A percentile compares a stretch with the other conserved stretches of the same genome.
Evolutionary conservation across 106 monocot species (phyloP).

Genomic region (Dendrobium officinale): DNA sequence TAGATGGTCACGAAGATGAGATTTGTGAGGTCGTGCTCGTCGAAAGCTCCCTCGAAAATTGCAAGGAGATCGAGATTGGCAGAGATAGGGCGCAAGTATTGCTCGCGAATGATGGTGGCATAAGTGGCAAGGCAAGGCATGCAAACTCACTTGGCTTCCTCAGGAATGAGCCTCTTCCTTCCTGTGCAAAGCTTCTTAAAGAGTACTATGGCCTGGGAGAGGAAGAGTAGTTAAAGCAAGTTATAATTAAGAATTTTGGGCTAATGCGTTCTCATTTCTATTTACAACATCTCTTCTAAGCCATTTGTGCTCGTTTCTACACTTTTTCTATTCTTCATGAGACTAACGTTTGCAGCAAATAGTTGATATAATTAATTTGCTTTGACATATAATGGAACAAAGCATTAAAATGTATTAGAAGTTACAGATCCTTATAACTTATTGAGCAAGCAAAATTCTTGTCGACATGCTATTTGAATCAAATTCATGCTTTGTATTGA

Average conservation of each 20-base stretch:
- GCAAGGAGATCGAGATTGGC: conserved; percentile 6
- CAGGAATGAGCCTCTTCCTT: conserved; percentile 4
- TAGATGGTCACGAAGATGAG: conserved; percentile 6
- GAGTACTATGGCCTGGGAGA: conserved; percentile 5
- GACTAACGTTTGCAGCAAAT: no score
- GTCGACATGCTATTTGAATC: no score
- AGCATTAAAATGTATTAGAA: no score
- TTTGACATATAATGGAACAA: no score
- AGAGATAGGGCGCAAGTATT: neutral
- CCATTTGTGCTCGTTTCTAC: no score
- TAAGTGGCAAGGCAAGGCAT: neutral
- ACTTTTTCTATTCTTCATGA: no score
- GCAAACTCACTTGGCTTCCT: conserved; percentile 15
- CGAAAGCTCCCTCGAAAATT: neutral
- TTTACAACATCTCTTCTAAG: neutral
- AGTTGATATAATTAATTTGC: no score
- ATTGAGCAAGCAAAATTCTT: no score
- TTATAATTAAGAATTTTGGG: no score
- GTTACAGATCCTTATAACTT: no score
- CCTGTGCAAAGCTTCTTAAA: neutral
- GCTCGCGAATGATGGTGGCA: neutral
- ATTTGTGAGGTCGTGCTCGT: conserved; percentile 12
- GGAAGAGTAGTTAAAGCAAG: neutral
- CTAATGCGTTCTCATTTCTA: no score
- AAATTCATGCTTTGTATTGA: no score